phyloP scores from a whole-genome alignment of 176 grass and related monocot species.

The Chloris gayana region DNA sequence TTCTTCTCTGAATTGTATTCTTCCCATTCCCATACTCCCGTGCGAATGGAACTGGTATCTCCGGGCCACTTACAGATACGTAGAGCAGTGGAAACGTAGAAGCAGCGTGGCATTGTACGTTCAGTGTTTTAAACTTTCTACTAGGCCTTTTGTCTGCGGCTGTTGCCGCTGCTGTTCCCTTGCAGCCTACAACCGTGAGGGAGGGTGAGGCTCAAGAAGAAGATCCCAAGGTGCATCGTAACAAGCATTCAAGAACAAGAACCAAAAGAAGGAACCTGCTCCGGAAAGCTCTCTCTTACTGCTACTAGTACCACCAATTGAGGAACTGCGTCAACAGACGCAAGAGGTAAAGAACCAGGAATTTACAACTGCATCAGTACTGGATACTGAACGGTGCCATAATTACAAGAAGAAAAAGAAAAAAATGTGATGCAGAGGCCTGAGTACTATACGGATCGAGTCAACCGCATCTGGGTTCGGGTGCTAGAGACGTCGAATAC shows the following conservation, averaged over 20 bases:
- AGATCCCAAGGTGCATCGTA: slow-evolving; percentile 26
- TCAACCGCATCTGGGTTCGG: neutral
- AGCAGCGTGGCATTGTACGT: neutral
- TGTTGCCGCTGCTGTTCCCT: slow-evolving; percentile 26
- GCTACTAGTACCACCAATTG: no score
- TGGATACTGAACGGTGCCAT: neutral
- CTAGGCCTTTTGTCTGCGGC: slow-evolving; percentile 51
- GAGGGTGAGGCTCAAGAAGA: slow-evolving; percentile 28
- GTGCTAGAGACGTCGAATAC: neutral
- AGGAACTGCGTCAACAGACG: neutral
- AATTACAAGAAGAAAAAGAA: neutral
- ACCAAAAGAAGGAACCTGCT: neutral
- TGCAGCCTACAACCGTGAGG: slow-evolving; percentile 18
- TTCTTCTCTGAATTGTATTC: neutral
- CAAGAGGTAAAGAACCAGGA: neutral
- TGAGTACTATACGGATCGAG: neutral
- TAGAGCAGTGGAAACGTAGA: slow-evolving; percentile 12
- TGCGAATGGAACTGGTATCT: slow-evolving; percentile 36
- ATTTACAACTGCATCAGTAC: neutral
- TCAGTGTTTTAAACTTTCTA: slow-evolving; percentile 27
- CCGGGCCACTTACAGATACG: neutral
- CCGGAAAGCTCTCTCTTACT: neutral
- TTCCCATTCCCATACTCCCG: slow-evolving; percentile 30
- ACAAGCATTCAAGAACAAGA: slow-evolving; percentile 28
- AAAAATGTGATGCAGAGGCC: no score